A percentile compares a stretch with the other conserved stretches of the same genome.
Evolutionary conservation across 1,139 yeast genomes (phyloP).

Genomic region (Yamadazyma trypodendri): DNA sequence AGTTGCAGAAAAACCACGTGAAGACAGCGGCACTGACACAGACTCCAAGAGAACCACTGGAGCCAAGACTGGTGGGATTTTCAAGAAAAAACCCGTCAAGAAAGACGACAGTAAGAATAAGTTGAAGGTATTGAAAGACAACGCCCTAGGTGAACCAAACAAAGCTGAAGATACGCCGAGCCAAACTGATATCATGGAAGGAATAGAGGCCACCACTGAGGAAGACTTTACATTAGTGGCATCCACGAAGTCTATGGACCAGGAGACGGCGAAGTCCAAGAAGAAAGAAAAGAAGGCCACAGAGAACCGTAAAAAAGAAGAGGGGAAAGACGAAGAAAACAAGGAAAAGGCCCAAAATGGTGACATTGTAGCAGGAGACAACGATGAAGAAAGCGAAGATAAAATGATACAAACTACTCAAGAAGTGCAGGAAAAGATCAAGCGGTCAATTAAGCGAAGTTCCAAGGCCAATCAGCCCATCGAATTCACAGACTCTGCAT

Average conservation of each 20-base stretch:
- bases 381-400: slow-evolving; percentile 12
- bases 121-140: slow-evolving; percentile 11
- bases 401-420: slow-evolving; percentile 34
- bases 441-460: slow-evolving; percentile 42
- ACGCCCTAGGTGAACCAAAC: slow-evolving; percentile 8
- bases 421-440: slow-evolving; percentile 48
- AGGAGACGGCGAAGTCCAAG: slow-evolving; percentile 3
- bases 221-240: background rate
- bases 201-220: background rate
- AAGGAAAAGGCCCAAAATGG: slow-evolving; percentile 5
- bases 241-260: background rate
- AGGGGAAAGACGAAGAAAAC: slow-evolving; percentile 7
- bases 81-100: slow-evolving; percentile 24
- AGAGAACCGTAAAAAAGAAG: slow-evolving; percentile 6
- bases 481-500: slow-evolving; percentile 76
- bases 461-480: slow-evolving; percentile 66
- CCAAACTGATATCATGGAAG: slow-evolving; percentile 1
- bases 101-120: slow-evolving; percentile 16
- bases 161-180: background rate
- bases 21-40: slow-evolving; percentile 30
- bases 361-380: slow-evolving; percentile 7
- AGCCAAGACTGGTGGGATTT: slow-evolving; percentile 16
- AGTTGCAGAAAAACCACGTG: slow-evolving; percentile 15
- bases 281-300: slow-evolving; percentile 7
- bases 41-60: slow-evolving; percentile 14